These are phyloP conservation scores for Misopates orontium DNA, from an alignment of 257 asterid species.

Conservation along the genomic window DNA sequence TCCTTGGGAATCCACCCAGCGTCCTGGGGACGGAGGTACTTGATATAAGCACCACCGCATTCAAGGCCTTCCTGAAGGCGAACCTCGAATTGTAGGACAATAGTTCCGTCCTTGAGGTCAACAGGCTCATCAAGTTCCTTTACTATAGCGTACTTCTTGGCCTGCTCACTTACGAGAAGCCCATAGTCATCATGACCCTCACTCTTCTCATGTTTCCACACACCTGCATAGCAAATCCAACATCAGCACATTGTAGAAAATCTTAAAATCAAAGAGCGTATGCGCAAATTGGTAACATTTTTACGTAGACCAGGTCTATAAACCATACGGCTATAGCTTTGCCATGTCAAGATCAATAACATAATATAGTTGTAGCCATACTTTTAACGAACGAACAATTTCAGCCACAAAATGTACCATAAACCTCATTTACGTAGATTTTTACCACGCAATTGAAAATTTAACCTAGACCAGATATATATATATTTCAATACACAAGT, in stretches of 20 bases:
- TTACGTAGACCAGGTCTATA: no score
- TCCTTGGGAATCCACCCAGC: conserved; percentile 84
- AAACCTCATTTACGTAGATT: no score
- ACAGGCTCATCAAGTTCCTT: conserved; percentile 70
- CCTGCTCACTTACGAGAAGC: conserved; percentile 86
- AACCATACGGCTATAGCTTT: no score
- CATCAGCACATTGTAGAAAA: conserved; percentile 1
- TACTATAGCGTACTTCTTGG: conserved; percentile 86
- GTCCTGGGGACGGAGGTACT: conserved; percentile 91
- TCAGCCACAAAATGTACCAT: no score
- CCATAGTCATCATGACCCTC: conserved; percentile 95
- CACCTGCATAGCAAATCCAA: conserved; percentile 47
- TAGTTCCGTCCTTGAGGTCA: conserved; percentile 65
- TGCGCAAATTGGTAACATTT: background rate
- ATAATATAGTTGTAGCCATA: no score
- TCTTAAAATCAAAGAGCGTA: background rate
- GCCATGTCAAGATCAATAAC: no score
- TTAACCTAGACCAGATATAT: no score
- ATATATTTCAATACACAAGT: no score
- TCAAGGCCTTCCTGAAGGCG: conserved; percentile 95
- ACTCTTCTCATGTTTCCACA: conserved; percentile 89
- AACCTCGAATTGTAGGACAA: conserved; percentile 84
- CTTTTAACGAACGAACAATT: no score
- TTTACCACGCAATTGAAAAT: no score
- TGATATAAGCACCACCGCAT: conserved; percentile 96